Percentiles rank a stretch among this genome's conserved stretches.
These are phyloP conservation scores for Epichloe bromicola DNA, from an alignment of 2,329 filamentous ascomycete species.

Conservation along the genomic window DNA sequence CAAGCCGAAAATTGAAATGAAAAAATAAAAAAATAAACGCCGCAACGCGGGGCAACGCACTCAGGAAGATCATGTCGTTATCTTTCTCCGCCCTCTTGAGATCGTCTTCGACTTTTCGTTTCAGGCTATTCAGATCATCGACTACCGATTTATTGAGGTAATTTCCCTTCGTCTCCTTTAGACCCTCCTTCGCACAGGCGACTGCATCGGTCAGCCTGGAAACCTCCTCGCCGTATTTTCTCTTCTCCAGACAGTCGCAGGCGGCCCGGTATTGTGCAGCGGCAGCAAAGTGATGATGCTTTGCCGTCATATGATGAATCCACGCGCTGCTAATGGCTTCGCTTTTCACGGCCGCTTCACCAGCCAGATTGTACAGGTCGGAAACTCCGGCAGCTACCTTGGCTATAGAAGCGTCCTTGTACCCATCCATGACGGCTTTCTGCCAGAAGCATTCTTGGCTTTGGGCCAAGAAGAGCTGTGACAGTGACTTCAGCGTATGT, in stretches of 20 bases:
- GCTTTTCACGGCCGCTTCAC: conserved; percentile 77
- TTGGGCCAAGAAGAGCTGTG: conserved; percentile 77
- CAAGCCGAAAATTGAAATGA: no score
- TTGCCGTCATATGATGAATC: conserved; percentile 96
- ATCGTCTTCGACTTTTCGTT: conserved; percentile 72
- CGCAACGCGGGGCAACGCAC: conserved; percentile 27
- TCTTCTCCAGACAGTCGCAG: conserved; percentile 82
- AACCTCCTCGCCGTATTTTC: conserved; percentile 90
- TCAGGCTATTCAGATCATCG: conserved; percentile 71
- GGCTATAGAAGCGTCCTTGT: conserved; percentile 86
- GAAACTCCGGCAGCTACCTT: conserved; percentile 82
- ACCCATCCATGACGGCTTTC: conserved; percentile 84
- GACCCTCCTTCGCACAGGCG: conserved; percentile 67
- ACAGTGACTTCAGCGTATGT: conserved; percentile 70
- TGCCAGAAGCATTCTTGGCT: conserved; percentile 98
- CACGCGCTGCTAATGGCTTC: conserved; percentile 83
- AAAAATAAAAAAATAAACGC: no score
- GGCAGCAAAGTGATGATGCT: conserved; percentile 93
- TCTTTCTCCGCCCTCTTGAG: conserved; percentile 88
- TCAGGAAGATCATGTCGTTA: conserved; percentile 89
- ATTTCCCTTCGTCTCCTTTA: conserved; percentile 61
- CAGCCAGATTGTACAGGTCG: conserved; percentile 75
- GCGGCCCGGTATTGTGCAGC: conserved; percentile 89
- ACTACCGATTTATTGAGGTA: conserved; percentile 74
- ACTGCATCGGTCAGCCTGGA: conserved; percentile 74